A percentile compares a stretch with the other conserved stretches of the same genome.
These are phyloP conservation scores for Candida germanica DNA, from an alignment of 805 yeast species.

Conservation along the genomic window DNA sequence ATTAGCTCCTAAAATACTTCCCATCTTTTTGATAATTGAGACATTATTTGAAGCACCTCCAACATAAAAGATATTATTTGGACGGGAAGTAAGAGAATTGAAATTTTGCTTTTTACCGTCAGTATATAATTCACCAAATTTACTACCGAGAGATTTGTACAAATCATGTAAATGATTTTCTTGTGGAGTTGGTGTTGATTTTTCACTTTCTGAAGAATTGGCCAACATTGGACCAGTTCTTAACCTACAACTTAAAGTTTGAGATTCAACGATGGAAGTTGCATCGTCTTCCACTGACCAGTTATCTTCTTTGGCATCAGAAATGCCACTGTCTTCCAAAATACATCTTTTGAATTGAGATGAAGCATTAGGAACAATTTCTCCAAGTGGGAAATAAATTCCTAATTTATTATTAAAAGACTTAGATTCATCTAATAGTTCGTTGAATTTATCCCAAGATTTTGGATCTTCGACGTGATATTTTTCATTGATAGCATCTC, in stretches of 20 bases:
- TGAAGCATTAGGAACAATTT: conserved; percentile 79
- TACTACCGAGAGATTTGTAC: conserved; percentile 24
- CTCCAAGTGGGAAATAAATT: conserved; percentile 84
- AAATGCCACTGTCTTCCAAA: conserved; percentile 26
- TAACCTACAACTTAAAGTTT: conserved; percentile 78
- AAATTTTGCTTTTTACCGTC: conserved; percentile 49
- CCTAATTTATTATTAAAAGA: conserved; percentile 54
- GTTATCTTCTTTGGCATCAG: conserved; percentile 18
- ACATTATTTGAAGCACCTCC: conserved; percentile 83
- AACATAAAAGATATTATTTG: conserved; percentile 72
- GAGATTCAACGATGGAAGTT: conserved; percentile 76
- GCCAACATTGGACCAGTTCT: conserved; percentile 77
- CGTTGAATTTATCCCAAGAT: conserved; percentile 63
- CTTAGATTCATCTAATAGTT: conserved; percentile 42
- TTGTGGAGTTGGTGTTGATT: conserved; percentile 13
- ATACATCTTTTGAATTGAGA: conserved; percentile 58
- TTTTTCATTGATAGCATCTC: conserved; percentile 58
- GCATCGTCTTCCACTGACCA: conserved; percentile 65
- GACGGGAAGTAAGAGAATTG: conserved; percentile 49
- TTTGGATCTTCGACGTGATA: conserved; percentile 26
- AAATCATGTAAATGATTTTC: conserved; percentile 15
- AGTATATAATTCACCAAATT: conserved; percentile 44
- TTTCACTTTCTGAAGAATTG: conserved; percentile 11
- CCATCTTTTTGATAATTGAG: conserved; percentile 65
- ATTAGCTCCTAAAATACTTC: conserved; percentile 65